Evolutionary conservation across 176 grass and related monocot species (phyloP), one percentile per base, ranked within the genome.

Genomic region (Carex cristatella): DNA sequence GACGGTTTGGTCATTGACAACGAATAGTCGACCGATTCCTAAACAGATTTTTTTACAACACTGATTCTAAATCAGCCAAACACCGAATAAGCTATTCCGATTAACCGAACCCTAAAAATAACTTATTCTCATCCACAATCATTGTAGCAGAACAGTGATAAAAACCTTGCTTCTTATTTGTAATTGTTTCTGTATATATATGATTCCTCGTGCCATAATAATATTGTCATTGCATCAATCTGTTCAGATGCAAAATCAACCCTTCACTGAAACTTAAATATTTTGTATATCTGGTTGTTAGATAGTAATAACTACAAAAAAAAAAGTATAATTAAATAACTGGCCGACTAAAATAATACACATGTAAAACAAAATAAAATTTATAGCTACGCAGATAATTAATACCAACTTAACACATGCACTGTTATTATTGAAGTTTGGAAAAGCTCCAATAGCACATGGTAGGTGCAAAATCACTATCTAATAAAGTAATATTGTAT

Each of bases 381-480:
- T 31, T 11, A 76, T 32, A 19, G 4, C 2, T 27, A 27, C 0
- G 55, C 49, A 55, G 23, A 10, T 77, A 56, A 56, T 33, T 77
- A 56, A 56, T 33, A 56, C 69, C 49, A 55, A 56, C 7, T 40
- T 35, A 42, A 70, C 68, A 70, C 73, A 54, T 76, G 74, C 28
- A 12, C 13, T 78, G 73, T 33, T 32, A 15, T 78, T 18, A 53
- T 57, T 57, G 15, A 81, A 83, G 81, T 83, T 65, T 83, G 62
- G 63, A 46, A 69, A 83, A 68, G 79, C 32, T 83, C 23, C 23
- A 18, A 65, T 1, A 10, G 27, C 81, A 83, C 61, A 67, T 83
- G 81, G 81, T 23, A 0, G 23, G 23, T 23, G 23, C 23, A 23
- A 23, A 23, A 23, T 23, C 23, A 23, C 23, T 23, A 23, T 23